Evolutionary conservation across 192 early-diverging fungal species (phyloP), one percentile per base, ranked within the genome.

Genomic region (Lunasporangiospora selenospora): DNA sequence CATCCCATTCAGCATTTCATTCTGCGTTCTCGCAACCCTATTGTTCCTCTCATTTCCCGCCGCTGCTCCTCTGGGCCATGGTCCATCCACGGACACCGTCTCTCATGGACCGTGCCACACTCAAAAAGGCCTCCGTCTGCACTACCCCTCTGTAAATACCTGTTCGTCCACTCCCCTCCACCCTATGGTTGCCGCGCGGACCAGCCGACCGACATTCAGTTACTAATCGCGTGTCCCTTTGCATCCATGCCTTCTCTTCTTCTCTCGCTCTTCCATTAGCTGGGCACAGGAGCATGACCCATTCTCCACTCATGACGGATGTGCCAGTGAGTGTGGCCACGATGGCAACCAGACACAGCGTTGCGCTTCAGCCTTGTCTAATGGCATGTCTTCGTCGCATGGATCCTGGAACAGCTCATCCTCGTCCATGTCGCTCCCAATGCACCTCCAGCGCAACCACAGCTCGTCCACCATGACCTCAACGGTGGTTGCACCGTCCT

Each of bases 41-140:
- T n/a, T n/a, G n/a, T n/a, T n/a, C n/a, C n/a, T n/a, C n/a, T n/a
- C n/a, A n/a, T n/a, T n/a, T n/a, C n/a, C n/a, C n/a, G n/a, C n/a
- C n/a, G n/a, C n/a, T n/a, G n/a, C n/a, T n/a, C n/a, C n/a, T n/a
- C n/a, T n/a, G n/a, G n/a, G n/a, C n/a, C n/a, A n/a, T n/a, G n/a
- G n/a, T n/a, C n/a, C n/a, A n/a, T n/a, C n/a, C n/a, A n/a, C n/a
- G n/a, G n/a, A n/a, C n/a, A n/a, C n/a, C n/a, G n/a, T n/a, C n/a
- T n/a, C n/a, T n/a, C 30, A 53, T 67, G 9, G 56, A 67, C 27
- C 48, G 32, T 21, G 65, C 55, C 11, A 52, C 65, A 3, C 21
- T 53, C 19, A 58, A 50, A 31, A 67, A 67, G 47, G 24, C 65
- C 18, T 39, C 36, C 15, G 65, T 67, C 43, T 53, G 42, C 34